Percentiles rank a stretch among this genome's conserved stretches.
Evolutionary conservation across 2,329 filamentous ascomycete species (phyloP).

Genomic region (Xylariomycetidae sp.): DNA sequence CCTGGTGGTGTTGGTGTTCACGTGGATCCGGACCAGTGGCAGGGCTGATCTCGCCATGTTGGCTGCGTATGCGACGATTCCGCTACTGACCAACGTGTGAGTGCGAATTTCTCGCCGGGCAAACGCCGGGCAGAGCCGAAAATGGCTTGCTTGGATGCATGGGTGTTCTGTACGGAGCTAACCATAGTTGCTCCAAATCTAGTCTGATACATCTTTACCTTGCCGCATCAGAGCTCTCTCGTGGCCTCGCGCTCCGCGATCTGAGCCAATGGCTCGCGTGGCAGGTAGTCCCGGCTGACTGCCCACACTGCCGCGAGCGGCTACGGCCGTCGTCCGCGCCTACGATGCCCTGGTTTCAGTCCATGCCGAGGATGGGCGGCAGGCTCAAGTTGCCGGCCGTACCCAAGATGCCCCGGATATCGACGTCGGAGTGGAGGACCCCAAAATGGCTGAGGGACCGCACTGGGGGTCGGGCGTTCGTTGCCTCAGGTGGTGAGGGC

Average conservation of each 20-base stretch:
- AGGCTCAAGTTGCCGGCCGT: constrained; percentile 25
- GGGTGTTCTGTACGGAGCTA: no score
- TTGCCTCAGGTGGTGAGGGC: no score
- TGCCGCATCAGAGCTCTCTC: constrained; percentile 31
- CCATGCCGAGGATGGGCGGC: constrained; percentile 6
- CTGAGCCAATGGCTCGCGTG: constrained; percentile 35
- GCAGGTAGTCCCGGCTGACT: constrained; percentile 34
- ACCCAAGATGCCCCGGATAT: constrained; percentile 20
- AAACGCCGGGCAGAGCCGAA: no score
- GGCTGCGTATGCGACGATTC: constrained; percentile 38
- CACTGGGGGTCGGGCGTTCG: no score
- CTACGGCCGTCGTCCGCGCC: constrained; percentile 28
- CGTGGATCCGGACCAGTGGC: constrained; percentile 28
- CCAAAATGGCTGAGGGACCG: constrained; percentile 11
- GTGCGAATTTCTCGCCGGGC: no score
- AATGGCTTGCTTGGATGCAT: no score
- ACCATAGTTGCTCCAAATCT: no score
- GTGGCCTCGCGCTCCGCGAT: constrained; percentile 35
- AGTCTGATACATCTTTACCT: constrained; percentile 36
- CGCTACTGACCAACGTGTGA: constrained; percentile 37
- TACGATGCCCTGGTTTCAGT: constrained; percentile 16
- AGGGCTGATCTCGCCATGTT: constrained; percentile 33
- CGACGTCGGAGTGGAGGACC: constrained; percentile 8
- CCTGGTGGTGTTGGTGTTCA: constrained; percentile 36
- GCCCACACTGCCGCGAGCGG: constrained; percentile 34